Percentiles rank a stretch among this genome's conserved stretches.
These are phyloP conservation scores for Umbelopsis sp. DNA, from an alignment of 192 early-diverging fungal species.

Conservation along the genomic window DNA sequence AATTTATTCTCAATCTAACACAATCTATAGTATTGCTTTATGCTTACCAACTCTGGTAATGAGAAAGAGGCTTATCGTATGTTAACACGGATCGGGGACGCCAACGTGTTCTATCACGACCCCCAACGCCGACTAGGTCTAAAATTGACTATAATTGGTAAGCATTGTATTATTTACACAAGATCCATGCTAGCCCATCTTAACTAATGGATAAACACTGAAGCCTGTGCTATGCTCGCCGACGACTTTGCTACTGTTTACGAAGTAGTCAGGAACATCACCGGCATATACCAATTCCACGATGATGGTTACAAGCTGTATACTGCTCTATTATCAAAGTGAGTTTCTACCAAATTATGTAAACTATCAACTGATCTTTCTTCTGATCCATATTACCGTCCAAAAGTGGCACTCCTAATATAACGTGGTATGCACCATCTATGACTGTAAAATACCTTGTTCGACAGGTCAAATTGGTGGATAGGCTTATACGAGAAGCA, in stretches of 20 bases:
- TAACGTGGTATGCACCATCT: conserved; percentile 42
- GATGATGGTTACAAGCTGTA: conserved; percentile 53
- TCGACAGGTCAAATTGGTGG: conserved; percentile 52
- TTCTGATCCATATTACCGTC: not conserved
- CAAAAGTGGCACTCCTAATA: conserved; percentile 32
- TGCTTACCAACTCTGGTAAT: conserved; percentile 49
- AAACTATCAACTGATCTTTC: not conserved
- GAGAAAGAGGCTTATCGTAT: conserved; percentile 57
- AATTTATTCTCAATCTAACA: not conserved
- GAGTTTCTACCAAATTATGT: not conserved
- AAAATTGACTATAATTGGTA: conserved; percentile 66
- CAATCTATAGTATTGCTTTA: conserved; percentile 53
- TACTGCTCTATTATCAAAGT: conserved; percentile 46
- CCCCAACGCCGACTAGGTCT: conserved; percentile 26
- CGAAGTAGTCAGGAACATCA: conserved; percentile 44
- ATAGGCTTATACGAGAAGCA: conserved; percentile 19
- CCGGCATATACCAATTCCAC: conserved; percentile 36
- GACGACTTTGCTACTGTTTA: conserved; percentile 27
- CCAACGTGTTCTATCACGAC: conserved; percentile 66
- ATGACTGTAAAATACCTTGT: conserved; percentile 58
- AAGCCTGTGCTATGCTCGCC: conserved; percentile 40
- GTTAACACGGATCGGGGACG: conserved; percentile 55
- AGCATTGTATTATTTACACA: not conserved
- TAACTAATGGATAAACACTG: not conserved
- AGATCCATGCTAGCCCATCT: not conserved